These are phyloP conservation scores for Neopestalotiopsis clavispora DNA, from an alignment of 2,329 filamentous ascomycete genomes.

Conservation along the genomic window DNA sequence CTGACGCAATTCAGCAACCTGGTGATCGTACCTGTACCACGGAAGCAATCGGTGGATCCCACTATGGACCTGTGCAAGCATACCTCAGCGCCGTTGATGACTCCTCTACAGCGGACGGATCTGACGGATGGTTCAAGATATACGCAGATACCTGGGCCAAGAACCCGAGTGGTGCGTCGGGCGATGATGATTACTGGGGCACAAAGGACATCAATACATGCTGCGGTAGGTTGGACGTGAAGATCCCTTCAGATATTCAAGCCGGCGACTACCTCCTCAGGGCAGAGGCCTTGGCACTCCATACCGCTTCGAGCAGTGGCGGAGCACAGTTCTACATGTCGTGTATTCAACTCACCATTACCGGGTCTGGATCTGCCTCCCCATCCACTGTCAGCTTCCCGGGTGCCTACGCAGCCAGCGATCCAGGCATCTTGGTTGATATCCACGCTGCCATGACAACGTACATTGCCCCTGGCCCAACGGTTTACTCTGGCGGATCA, in stretches of 20 bases:
- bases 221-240: constrained; percentile 39
- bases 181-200: constrained; percentile 51
- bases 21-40: constrained; percentile 49
- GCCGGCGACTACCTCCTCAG: constrained; percentile 49
- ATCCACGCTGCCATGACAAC: constrained; percentile 47
- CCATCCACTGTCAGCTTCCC: constrained; percentile 42
- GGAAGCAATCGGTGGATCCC: constrained; percentile 58
- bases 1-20: constrained; percentile 41
- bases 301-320: constrained; percentile 40
- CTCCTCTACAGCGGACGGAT: constrained; percentile 48
- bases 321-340: constrained; percentile 38
- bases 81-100: constrained; percentile 57
- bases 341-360: constrained; percentile 36
- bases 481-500: constrained; percentile 45
- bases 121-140: constrained; percentile 57
- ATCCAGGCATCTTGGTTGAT: constrained; percentile 53
- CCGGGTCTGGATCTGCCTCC: constrained; percentile 35
- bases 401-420: constrained; percentile 41
- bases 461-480: constrained; percentile 49
- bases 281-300: constrained; percentile 27
- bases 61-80: constrained; percentile 58
- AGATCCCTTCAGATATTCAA: constrained; percentile 43
- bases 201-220: constrained; percentile 44
- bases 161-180: constrained; percentile 35
- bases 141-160: constrained; percentile 48